Evolutionary conservation across 2,329 filamentous ascomycete genomes (phyloP).

Genomic region (Pyricularia grisea): DNA sequence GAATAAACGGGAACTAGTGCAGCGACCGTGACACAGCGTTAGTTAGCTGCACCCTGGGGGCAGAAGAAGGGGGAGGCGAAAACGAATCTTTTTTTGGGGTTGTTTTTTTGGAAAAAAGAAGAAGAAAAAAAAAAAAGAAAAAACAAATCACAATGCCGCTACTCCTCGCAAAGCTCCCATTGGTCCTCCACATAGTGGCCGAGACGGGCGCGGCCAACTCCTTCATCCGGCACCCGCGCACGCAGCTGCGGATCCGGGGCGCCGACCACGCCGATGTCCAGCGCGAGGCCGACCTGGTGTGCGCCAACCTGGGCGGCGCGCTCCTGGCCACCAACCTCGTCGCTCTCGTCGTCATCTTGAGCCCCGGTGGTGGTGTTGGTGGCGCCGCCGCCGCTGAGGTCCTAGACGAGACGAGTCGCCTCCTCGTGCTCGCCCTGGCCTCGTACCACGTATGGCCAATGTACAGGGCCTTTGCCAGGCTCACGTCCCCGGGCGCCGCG

Average conservation of each 20-base stretch:
- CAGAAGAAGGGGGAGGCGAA: neutral
- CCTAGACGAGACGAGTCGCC: conserved; percentile 21
- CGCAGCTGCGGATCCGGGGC: conserved; percentile 30
- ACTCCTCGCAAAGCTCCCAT: conserved; percentile 5
- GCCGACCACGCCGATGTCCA: conserved; percentile 29
- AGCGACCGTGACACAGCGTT: neutral
- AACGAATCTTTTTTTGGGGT: no score
- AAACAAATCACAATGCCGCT: conserved; percentile 7
- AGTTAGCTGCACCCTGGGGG: conserved; percentile 9
- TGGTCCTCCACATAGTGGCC: conserved; percentile 10
- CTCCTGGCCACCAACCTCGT: conserved; percentile 34
- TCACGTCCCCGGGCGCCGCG: conserved; percentile 12
- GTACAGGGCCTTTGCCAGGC: conserved; percentile 28
- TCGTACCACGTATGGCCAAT: conserved; percentile 41
- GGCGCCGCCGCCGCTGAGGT: conserved; percentile 15
- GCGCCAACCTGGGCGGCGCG: conserved; percentile 37
- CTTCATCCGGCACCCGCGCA: conserved; percentile 32
- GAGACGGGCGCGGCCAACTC: conserved; percentile 27
- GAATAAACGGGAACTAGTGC: conserved; percentile 11
- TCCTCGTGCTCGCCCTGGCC: conserved; percentile 30
- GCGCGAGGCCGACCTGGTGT: conserved; percentile 28
- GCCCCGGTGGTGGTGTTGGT: conserved; percentile 6
- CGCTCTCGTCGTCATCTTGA: conserved; percentile 23
- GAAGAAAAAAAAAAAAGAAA: neutral
- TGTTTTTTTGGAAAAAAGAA: no score